Evolutionary conservation across 306 rosid species (phyloP), one percentile per base, ranked within the genome.

Genomic region (Prosopis cineraria): DNA sequence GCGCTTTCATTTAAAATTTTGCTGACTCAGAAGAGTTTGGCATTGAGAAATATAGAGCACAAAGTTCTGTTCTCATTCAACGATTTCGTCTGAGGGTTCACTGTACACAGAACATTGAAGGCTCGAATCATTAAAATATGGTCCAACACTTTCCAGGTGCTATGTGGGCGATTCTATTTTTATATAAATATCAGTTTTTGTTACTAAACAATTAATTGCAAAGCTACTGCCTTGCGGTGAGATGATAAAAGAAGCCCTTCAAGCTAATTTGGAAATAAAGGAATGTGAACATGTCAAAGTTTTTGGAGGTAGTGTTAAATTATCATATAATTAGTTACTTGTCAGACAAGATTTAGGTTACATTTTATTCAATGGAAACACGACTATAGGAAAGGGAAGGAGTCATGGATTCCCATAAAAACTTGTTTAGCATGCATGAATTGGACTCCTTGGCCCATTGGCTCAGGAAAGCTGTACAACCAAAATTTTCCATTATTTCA

Each of bases 1-100:
- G 33, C 63, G 56, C 12, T 40, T 60, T 63, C 72, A 69, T 31
- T 69, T 34, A 41, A 50, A 73, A 59, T 78, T 44, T 41, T 19
- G 19, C 36, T 33, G 59, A 34, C 2, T 33, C 22, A 19, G 25
- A 47, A 47, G 31, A 52, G 41, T 74, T 24, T 25, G 68, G 11
- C 68, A 20, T 65, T 24, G 68, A 72, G 64, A 64, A 33, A 27
- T 78, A 45, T 58, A 13, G 67, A 50, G 59, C 43, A 19, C 19
- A 44, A 16, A 47, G 12, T 74, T 78, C 37, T 69, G 50, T 67
- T 73, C 64, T 78, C 10, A 73, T 58, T 73, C 83, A 73, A 40
- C 30, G 53, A 75, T 27, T 75, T 52, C 62, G 10, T 40, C 9
- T 20, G 47, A 41, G 36, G 36, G 34, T 12, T 25, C 37, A 29